Evolutionary conservation across 208 protist genomes (phyloP), one percentile per base, ranked within the genome.

Genomic region (Leishmania mexicana): DNA sequence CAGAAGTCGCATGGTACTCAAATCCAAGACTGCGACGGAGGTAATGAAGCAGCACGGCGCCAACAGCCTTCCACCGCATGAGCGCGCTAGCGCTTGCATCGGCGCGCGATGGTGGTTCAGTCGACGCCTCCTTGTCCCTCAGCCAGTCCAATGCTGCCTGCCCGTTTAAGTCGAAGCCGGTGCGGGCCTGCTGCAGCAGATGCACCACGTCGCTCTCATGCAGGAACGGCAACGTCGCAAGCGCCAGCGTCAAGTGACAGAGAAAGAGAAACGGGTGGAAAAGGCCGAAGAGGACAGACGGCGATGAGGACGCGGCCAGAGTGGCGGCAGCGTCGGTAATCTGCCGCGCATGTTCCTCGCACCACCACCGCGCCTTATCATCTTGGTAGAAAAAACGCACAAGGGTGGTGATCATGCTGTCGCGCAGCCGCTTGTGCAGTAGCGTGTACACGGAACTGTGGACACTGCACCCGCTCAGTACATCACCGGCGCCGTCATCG

Each of bases 311-410:
- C n/a, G 78, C 49, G 62, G 49, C 79, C 6, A 51, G 60, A 19
- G 64, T 40, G n/a, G 47, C 42, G 17, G 28, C 28, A 51, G 54
- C 73, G 54, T 60, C 49, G 75, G 53, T 62, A 31, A 70, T 28
- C 54, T 67, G 53, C 72, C 62, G 72, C 67, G 45, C 74, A 68
- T 90, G 84, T 60, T 87, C 85, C 38, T 58, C 84, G 60, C 89
- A 83, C 92, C 92, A 95, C 58, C 83, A 79, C 57, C 47, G 28
- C 40, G 86, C 87, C 53, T 89, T 92, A 24, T 54, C 76, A n/a
- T 94, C 90, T 53, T 94, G 85, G 79, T 95, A 93, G 80, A 97
- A 89, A 78, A 85, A 89, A 24, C 90, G 90, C 49, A 94, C 62
- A 38, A 97, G 80, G 4, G 87, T 87, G 15, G 85, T 89, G 65